phyloP scores from a whole-genome alignment of 352 stramenopile genomes.

The Globisporangium lucens region DNA sequence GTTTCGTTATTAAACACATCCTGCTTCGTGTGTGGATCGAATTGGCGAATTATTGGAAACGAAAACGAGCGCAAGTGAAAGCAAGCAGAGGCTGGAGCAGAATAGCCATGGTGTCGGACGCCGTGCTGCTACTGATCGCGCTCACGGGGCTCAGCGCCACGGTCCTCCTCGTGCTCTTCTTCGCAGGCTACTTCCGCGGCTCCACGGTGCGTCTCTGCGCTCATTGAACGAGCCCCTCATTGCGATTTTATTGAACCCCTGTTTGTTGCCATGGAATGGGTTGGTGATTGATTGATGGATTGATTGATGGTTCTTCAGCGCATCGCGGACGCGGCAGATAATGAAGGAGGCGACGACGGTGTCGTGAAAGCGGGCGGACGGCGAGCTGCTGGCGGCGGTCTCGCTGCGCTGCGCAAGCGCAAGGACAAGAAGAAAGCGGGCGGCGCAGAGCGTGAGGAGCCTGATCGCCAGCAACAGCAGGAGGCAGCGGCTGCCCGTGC shows the following conservation, averaged over 20 bases:
- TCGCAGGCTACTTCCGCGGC: slow-evolving; percentile 58
- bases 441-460: slow-evolving; percentile 19
- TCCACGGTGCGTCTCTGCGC: slow-evolving; percentile 24
- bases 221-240: no score
- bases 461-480: slow-evolving; percentile 9
- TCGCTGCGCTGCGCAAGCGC: slow-evolving; percentile 59
- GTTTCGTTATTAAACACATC: no score
- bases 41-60: no score
- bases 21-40: no score
- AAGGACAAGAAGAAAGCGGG: slow-evolving; percentile 58
- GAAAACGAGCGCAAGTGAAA: no score
- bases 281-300: background rate
- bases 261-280: background rate
- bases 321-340: slow-evolving; percentile 27
- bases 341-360: slow-evolving; percentile 26
- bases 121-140: slow-evolving; percentile 46
- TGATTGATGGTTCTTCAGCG: slow-evolving; percentile 3
- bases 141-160: slow-evolving; percentile 48
- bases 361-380: slow-evolving; percentile 37
- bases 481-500: slow-evolving; percentile 7
- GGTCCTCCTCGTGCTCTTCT: slow-evolving; percentile 55
- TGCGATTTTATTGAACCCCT: no score
- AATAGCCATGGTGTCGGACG: slow-evolving; percentile 48
- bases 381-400: slow-evolving; percentile 28
- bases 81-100: no score